Conservation (phyloP, 2,329 filamentous ascomycete species). For the Fusarium sp. region DNA sequence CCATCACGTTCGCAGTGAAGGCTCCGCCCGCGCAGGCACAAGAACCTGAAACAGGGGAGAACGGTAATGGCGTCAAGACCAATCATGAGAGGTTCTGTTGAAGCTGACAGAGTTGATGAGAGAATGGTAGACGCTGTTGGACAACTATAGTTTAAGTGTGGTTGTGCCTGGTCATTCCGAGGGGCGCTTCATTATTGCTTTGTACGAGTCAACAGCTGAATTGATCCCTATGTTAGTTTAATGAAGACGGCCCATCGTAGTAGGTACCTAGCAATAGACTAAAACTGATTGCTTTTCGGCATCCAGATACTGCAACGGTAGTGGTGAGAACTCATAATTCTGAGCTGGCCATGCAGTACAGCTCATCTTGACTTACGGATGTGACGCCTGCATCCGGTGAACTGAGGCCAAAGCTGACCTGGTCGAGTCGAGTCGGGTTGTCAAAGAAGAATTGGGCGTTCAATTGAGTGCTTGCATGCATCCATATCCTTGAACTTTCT, state of each 20-base stretch:
- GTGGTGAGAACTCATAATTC: conserved; percentile 2
- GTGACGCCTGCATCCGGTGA: conserved; percentile 29
- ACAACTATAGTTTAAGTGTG: neutral
- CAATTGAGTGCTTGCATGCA: conserved; percentile 42
- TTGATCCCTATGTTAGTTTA: neutral
- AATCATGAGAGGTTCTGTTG: conserved; percentile 23
- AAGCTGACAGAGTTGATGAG: conserved; percentile 4
- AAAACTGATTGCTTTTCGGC: neutral
- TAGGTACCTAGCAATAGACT: neutral
- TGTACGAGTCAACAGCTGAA: neutral
- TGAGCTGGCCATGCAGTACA: conserved; percentile 39
- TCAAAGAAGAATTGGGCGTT: conserved; percentile 31
- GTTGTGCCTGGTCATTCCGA: neutral
- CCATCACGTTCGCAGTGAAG: conserved; percentile 15
- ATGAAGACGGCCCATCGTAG: neutral
- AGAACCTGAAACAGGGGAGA: conserved; percentile 45
- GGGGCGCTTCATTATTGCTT: neutral
- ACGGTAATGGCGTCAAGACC: conserved; percentile 30
- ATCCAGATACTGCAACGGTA: conserved; percentile 1
- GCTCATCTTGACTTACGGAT: conserved; percentile 36
- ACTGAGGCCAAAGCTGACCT: conserved; percentile 20
- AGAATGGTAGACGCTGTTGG: neutral
- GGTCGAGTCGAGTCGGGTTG: conserved; percentile 5
- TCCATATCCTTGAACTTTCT: conserved; percentile 6
- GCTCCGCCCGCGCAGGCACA: conserved; percentile 37